A percentile compares a stretch with the other conserved stretches of the same genome.
Conservation (phyloP, 1,284 basidiomycete genomes). For the Pseudozyma hubeiensis region DNA sequence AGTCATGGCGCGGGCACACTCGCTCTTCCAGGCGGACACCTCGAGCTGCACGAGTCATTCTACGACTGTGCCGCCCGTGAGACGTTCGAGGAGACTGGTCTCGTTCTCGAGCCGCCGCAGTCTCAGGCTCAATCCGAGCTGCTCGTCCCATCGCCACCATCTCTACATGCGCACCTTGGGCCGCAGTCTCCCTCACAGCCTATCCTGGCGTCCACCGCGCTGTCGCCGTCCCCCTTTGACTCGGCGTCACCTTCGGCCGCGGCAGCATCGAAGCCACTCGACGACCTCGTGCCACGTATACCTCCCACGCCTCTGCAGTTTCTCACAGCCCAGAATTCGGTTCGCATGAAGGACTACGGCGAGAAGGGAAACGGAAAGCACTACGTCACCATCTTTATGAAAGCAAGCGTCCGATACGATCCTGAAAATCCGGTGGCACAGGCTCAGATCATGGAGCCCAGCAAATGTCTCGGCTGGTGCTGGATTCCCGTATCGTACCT, state of each 20-base stretch:
- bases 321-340: constrained; percentile 51
- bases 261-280: not conserved
- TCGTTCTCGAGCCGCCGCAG: constrained; percentile 35
- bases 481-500: constrained; percentile 57
- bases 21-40: constrained; percentile 66
- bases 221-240: constrained; percentile 15
- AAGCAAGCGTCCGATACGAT: constrained; percentile 31
- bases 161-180: constrained; percentile 11
- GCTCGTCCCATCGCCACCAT: constrained; percentile 9
- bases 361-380: constrained; percentile 51
- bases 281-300: not conserved
- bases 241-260: not conserved
- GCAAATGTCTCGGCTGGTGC: constrained; percentile 64
- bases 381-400: constrained; percentile 67
- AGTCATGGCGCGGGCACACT: constrained; percentile 61
- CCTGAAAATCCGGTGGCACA: constrained; percentile 10
- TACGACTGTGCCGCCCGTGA: constrained; percentile 60
- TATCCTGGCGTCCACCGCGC: constrained; percentile 12
- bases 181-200: constrained; percentile 18
- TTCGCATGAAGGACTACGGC: constrained; percentile 40
- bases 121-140: constrained; percentile 6
- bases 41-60: constrained; percentile 65
- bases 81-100: constrained; percentile 48
- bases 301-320: constrained; percentile 38
- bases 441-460: constrained; percentile 57